Percentiles rank a stretch among this genome's conserved stretches.
These are phyloP conservation scores for Colletotrichum lentis DNA, from an alignment of 2,329 filamentous ascomycete genomes.

Conservation along the genomic window DNA sequence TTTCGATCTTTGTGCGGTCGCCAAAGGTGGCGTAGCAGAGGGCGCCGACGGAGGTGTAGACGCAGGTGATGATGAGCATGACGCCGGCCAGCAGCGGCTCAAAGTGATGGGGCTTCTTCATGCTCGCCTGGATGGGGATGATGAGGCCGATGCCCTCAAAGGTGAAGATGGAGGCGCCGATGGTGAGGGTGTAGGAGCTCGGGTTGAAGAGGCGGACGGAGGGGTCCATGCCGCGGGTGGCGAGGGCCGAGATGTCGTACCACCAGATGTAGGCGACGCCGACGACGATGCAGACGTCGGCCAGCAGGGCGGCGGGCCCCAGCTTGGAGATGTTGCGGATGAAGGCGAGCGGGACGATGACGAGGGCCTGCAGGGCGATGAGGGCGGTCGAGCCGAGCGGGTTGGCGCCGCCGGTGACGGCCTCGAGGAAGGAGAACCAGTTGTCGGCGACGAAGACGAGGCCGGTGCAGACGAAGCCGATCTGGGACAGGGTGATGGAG, in stretches of 20 bases:
- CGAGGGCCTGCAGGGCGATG: constrained; percentile 71
- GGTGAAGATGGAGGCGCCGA: constrained; percentile 85
- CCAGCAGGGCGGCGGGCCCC: constrained; percentile 72
- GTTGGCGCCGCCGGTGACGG: constrained; percentile 60
- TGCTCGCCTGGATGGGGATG: constrained; percentile 97
- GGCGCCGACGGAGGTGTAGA: constrained; percentile 76
- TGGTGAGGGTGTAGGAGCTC: constrained; percentile 71
- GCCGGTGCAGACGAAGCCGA: constrained; percentile 81
- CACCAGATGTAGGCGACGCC: constrained; percentile 78
- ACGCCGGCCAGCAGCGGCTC: constrained; percentile 70
- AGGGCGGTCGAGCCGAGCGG: constrained; percentile 65
- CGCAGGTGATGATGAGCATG: constrained; percentile 76
- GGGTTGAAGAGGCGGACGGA: constrained; percentile 76
- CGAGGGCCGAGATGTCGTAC: constrained; percentile 69
- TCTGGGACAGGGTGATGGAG: constrained; percentile 77
- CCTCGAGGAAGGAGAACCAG: constrained; percentile 70
- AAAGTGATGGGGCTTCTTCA: constrained; percentile 76
- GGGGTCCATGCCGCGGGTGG: constrained; percentile 63
- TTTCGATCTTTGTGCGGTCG: constrained; percentile 71
- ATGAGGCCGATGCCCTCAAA: constrained; percentile 98
- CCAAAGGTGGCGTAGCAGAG: constrained; percentile 80
- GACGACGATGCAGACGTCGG: constrained; percentile 76
- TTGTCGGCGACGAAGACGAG: constrained; percentile 83
- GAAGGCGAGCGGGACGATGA: constrained; percentile 72
- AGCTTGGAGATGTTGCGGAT: constrained; percentile 81